Base-by-base conservation (phyloP, 148 eudicot species). In the Rhododendron henanense region DNA sequence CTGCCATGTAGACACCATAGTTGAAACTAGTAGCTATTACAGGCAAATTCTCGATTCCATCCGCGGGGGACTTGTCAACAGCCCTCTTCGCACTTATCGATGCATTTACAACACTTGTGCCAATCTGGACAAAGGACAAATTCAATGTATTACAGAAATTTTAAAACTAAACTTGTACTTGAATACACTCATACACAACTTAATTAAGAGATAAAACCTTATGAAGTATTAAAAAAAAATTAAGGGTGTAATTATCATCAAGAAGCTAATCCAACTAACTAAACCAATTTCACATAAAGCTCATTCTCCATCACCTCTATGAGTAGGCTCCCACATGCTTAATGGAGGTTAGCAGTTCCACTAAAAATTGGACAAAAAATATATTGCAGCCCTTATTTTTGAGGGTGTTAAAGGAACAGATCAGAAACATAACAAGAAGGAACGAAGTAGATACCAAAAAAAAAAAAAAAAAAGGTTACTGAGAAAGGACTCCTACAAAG, bases 1-100 rank as follows among this genome's bases (percentile, higher is more conserved):
- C 85, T 45, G 96, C 94, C 98, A 95, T 92, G 85, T 95, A 95
- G 81, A 91, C 93, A 87, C 97, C 98, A 87, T 95, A 95, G 47
- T 87, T 94, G 16, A 89, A 90, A 90, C 97, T 94, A 31, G 98
- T 95, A 87, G 95, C 86, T 67, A 95, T 28, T 79, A 94, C 81
- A 85, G 98, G 98, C 78, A 95, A 89, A 88, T 89, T 93, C 90
- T 95, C 95, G 10, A 91, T 88, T 81, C 92, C 94, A 41, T 89
- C 97, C 23, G 88, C 88, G 25, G 88, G 85, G 55, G 96, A 87
- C 78, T 86, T 87, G 81, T 92, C 91, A 84, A 95, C 96, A 84
- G 92, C 91, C 88, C 93, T 93, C 88, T 87, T 88, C 71, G 97
- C 94, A 74, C 92, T 93, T 71, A 95, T 94, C 82, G 90, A 83